Evolutionary conservation across 2,329 filamentous ascomycete species (phyloP).

Genomic region (Cladophialophora immunda): DNA sequence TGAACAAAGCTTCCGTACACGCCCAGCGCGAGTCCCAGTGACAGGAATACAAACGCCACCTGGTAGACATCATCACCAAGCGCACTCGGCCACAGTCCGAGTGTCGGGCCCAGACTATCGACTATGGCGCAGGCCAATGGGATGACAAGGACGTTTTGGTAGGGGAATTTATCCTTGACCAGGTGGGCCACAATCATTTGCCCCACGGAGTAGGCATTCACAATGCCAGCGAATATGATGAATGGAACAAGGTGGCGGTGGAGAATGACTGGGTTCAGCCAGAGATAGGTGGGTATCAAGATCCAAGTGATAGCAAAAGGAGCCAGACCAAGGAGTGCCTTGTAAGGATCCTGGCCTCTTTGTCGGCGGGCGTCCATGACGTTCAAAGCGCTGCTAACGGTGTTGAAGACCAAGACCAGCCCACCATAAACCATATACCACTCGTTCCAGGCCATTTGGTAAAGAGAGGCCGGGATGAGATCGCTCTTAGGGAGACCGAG

Average conservation of each 20-base stretch:
- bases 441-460: slow-evolving; percentile 84
- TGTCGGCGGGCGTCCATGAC: slow-evolving; percentile 82
- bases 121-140: slow-evolving; percentile 80
- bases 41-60: slow-evolving; percentile 88
- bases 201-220: slow-evolving; percentile 95
- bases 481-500: slow-evolving; percentile 71
- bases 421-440: slow-evolving; percentile 92
- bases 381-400: slow-evolving; percentile 74
- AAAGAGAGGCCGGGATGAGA: slow-evolving; percentile 74
- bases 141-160: slow-evolving; percentile 82
- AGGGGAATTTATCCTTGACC: slow-evolving; percentile 86
- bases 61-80: slow-evolving; percentile 83
- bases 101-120: slow-evolving; percentile 78
- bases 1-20: slow-evolving; percentile 97
- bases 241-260: slow-evolving; percentile 88
- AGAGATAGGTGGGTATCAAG: slow-evolving; percentile 79
- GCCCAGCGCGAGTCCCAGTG: slow-evolving; percentile 82
- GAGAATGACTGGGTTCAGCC: slow-evolving; percentile 84
- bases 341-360: slow-evolving; percentile 72
- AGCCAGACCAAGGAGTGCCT: slow-evolving; percentile 77
- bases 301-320: slow-evolving; percentile 83
- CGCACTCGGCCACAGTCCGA: slow-evolving; percentile 77
- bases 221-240: slow-evolving; percentile 82
- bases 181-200: slow-evolving; percentile 96
- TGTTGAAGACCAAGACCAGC: slow-evolving; percentile 85